Base-by-base conservation (phyloP, 371 early-diverging fungal species). In the Circinella minor region DNA sequence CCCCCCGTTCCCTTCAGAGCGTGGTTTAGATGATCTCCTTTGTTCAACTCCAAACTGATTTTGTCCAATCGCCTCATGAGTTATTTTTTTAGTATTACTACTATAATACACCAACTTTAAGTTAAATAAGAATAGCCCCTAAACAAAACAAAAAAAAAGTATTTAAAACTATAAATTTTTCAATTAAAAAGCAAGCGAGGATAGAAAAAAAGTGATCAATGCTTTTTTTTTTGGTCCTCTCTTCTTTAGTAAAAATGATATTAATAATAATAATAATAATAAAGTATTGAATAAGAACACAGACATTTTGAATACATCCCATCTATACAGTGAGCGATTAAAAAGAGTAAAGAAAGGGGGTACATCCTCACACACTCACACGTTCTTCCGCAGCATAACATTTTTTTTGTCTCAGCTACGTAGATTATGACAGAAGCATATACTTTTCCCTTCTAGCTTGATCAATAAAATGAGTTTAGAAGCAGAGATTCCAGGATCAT, bases 21-120 rank as follows among this genome's bases (percentile, higher is more conserved):
- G 57, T 57, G 57, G 57, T 57, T 57, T 57, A 3, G 51, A 5
- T 57, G 34, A 57, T 57, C 57, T 57, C 57, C 57, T 57, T 43
- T 43, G 57, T 57, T 27, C 57, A 18, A 18, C 36, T n/a, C 14
- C 4, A 34, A 43, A 43, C 43, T 27, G 6, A 6, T 37, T 57
- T 1, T 57, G 57, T 57, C 14, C 34, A 57, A 17, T 34, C 14
- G 57, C 57, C 57, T 57, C 27, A 27, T 57, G 57, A 57, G 34
- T 5, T 9, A 43, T 43, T 43, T 9, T 43, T 43, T 43, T 1
- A 9, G 43, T 9, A 1, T 2, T 43, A 43, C 11, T 43, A 43
- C 43, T 43, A 43, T 43, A 9, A 51, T 15, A 51, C 5, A 51
- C 51, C 6, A 1, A 9, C 47, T 1, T 15, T 47, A 47, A 11